Base-by-base conservation (phyloP, 306 rosid species). In the Alnus glutinosa region DNA sequence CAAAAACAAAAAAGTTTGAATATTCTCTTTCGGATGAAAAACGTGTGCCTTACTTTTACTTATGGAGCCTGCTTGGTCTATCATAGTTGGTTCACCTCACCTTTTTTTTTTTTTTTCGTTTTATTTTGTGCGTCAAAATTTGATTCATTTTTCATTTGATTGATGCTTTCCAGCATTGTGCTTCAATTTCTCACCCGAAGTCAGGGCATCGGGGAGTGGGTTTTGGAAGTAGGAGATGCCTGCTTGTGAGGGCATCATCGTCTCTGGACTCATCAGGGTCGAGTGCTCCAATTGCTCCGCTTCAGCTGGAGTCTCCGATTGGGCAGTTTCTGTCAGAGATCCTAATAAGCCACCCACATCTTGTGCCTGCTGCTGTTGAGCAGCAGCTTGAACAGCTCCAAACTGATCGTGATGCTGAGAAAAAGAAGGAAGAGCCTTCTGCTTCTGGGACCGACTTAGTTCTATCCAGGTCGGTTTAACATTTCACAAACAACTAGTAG, bases 341-440 rank as follows among this genome's bases (percentile, higher is more conserved):
- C 61, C 80, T 96, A 86, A 68, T 77, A 32, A 85, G 90, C 81
- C 99, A 96, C 85, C 99, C 98, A 0, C 99, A 96, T 79, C 99
- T 96, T 36, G 85, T 96, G 50, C 99, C 98, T 72, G 97, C 97
- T 75, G 98, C 98, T 4, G 92, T 91, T 30, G 99, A 96, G 75
- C 89, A 93, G 81, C 99, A 93, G 88, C 99, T 96, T 70, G 87
- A 88, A 59, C 97, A 85, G 83, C 99, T 96, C 55, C 98, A 90
- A 82, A 88, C 86, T 32, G 98, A 93, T 37, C 99, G 96, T 19
- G 96, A 93, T 54, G 85, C 94, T 19, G 93, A 87, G 71, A 82
- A 88, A 70, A 88, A 84, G 59, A 88, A 84, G 59, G 90, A 89
- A 55, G 89, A 89, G 50, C 91, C 93, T 59, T 79, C 96, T 32